Conservation (phyloP, 2,329 filamentous ascomycete genomes). For the Aspergillus luchuensis region DNA sequence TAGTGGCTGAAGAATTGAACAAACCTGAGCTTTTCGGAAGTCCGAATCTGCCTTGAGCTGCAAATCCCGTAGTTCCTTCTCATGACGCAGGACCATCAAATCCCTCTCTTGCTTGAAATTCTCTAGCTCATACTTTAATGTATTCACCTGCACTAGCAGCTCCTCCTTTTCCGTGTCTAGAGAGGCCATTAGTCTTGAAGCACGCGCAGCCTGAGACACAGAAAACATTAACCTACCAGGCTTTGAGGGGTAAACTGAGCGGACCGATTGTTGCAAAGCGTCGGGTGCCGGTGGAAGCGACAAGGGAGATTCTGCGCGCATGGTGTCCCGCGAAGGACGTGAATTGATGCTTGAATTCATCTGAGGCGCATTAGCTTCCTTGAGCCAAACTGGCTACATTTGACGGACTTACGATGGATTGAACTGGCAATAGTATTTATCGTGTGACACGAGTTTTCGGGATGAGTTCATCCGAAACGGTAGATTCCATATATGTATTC, state of each 20-base stretch:
- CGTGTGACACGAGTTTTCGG: background rate
- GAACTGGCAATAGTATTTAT: background rate
- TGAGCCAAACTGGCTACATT: background rate
- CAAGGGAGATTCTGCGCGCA: constrained; percentile 52
- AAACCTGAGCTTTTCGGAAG: constrained; percentile 66
- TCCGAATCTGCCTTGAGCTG: constrained; percentile 83
- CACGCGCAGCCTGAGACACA: background rate
- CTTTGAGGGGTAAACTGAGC: constrained; percentile 36
- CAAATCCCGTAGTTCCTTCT: constrained; percentile 79
- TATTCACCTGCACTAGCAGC: constrained; percentile 85
- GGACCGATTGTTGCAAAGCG: constrained; percentile 41
- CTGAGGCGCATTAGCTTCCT: constrained; percentile 20
- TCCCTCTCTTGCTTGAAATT: constrained; percentile 87
- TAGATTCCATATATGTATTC: background rate
- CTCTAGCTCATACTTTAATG: constrained; percentile 82
- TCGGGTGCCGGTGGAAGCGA: constrained; percentile 37
- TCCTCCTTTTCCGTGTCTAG: constrained; percentile 65
- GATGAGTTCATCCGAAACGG: too few relatives aligned
- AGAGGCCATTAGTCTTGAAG: constrained; percentile 12
- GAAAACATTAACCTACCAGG: constrained; percentile 35
- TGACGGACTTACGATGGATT: background rate
- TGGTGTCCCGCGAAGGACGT: constrained; percentile 62
- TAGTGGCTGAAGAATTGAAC: constrained; percentile 1
- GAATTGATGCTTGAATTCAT: constrained; percentile 47
- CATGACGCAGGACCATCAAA: constrained; percentile 73